These are phyloP conservation scores for Pseudogymnoascus sp. DNA, from an alignment of 2,329 filamentous ascomycete genomes.

Conservation along the genomic window DNA sequence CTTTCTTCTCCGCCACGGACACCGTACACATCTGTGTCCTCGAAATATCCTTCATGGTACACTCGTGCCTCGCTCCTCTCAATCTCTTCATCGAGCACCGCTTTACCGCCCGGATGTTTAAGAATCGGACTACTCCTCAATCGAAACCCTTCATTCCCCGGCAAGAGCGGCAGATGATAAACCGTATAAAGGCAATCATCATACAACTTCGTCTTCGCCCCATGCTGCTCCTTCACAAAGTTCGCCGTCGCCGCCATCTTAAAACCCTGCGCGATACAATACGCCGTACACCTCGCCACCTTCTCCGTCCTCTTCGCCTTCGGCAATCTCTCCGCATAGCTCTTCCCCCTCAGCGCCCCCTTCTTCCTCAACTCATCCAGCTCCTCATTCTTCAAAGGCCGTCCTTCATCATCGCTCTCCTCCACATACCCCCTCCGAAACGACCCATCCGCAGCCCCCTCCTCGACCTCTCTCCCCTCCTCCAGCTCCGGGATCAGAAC, in stretches of 20 bases:
- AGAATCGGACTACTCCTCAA: slow-evolving; percentile 83
- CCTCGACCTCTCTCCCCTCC: slow-evolving; percentile 50
- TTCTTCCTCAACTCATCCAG: slow-evolving; percentile 53
- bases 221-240: slow-evolving; percentile 80
- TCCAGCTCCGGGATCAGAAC: slow-evolving; percentile 81
- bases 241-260: slow-evolving; percentile 81
- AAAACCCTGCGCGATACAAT: slow-evolving; percentile 91
- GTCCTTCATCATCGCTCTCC: slow-evolving; percentile 50
- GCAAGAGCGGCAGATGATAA: slow-evolving; percentile 83
- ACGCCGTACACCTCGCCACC: slow-evolving; percentile 83
- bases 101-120: slow-evolving; percentile 88
- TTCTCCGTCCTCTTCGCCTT: slow-evolving; percentile 83
- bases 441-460: slow-evolving; percentile 45
- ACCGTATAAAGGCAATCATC: slow-evolving; percentile 96
- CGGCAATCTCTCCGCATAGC: slow-evolving; percentile 85
- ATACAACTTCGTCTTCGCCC: slow-evolving; percentile 89
- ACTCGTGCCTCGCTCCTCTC: slow-evolving; percentile 84
- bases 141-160: slow-evolving; percentile 78
- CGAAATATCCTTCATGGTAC: slow-evolving; percentile 86
- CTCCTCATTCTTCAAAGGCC: slow-evolving; percentile 60
- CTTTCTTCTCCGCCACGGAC: slow-evolving; percentile 35
- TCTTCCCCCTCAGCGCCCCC: slow-evolving; percentile 64
- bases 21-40: slow-evolving; percentile 55
- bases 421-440: slow-evolving; percentile 34
- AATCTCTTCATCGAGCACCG: slow-evolving; percentile 88